Conservation (phyloP, 768 basidiomycete species). For the Mycena latifolia region DNA sequence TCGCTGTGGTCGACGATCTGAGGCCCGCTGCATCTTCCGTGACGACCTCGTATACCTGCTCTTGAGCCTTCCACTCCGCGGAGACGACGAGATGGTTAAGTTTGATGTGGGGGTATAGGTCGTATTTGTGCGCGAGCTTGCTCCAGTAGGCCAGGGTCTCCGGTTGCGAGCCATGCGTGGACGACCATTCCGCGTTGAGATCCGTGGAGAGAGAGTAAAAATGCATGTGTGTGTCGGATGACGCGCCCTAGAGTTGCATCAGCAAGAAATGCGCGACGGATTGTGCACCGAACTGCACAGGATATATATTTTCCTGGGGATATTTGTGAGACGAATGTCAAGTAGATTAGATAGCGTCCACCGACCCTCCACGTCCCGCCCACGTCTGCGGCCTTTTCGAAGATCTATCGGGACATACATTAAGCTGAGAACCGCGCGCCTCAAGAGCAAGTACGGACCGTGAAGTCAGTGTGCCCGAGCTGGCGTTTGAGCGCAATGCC, state of each 20-base stretch:
- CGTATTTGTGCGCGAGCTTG: constrained; percentile 55
- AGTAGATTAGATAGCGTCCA: constrained; percentile 17
- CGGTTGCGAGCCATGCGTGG: constrained; percentile 53
- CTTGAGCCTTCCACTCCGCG: constrained; percentile 56
- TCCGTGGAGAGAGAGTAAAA: constrained; percentile 63
- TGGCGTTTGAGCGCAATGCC: constrained; percentile 24
- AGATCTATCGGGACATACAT: constrained; percentile 56
- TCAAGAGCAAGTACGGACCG: constrained; percentile 30
- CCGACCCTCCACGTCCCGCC: constrained; percentile 72
- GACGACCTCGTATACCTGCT: constrained; percentile 45
- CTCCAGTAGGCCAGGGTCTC: constrained; percentile 60
- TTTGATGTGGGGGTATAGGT: constrained; percentile 52
- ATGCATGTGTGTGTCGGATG: constrained; percentile 56
- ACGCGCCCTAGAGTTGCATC: constrained; percentile 50
- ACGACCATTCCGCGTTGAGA: constrained; percentile 58
- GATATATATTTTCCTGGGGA: constrained; percentile 70
- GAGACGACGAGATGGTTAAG: constrained; percentile 60
- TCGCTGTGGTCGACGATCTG: constrained; percentile 46
- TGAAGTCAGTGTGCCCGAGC: constrained; percentile 14
- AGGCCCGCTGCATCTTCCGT: constrained; percentile 47
- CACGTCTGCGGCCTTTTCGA: constrained; percentile 59
- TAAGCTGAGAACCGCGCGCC: background rate
- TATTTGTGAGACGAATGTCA: background rate
- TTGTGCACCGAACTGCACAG: constrained; percentile 45
- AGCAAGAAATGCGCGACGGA: background rate